Conservation (phyloP, 2,329 filamentous ascomycete genomes). For the Talaromyces sp. region DNA sequence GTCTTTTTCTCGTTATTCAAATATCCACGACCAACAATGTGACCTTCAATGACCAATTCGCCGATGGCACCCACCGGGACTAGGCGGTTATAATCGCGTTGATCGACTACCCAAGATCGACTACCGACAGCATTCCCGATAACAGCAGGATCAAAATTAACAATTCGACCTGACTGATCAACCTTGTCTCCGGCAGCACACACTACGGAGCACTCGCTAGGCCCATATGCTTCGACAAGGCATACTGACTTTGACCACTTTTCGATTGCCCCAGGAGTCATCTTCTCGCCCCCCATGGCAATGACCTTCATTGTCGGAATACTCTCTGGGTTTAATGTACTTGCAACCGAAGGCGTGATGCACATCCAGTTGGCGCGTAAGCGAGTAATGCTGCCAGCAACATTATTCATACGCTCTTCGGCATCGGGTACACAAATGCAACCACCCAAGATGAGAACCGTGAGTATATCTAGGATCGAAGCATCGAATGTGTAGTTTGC, state of each 20-base stretch:
- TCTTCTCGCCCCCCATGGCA: slow-evolving; percentile 46
- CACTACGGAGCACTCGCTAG: slow-evolving; percentile 41
- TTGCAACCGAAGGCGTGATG: slow-evolving; percentile 59
- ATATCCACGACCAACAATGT: slow-evolving; percentile 46
- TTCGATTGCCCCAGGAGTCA: slow-evolving; percentile 40
- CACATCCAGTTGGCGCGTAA: slow-evolving; percentile 51
- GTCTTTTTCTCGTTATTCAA: slow-evolving; percentile 38
- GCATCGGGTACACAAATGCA: slow-evolving; percentile 58
- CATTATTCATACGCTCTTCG: slow-evolving; percentile 49
- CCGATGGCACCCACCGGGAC: slow-evolving; percentile 46
- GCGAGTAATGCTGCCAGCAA: slow-evolving; percentile 40
- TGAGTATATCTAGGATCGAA: slow-evolving; percentile 54
- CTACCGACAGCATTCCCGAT: slow-evolving; percentile 37
- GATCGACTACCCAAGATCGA: slow-evolving; percentile 43
- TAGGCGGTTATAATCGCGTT: slow-evolving; percentile 38
- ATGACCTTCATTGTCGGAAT: slow-evolving; percentile 46
- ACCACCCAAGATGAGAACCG: slow-evolving; percentile 55
- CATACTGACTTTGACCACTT: slow-evolving; percentile 42
- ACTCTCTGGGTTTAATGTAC: slow-evolving; percentile 42
- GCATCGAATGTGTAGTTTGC: slow-evolving; percentile 57
- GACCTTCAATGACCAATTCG: slow-evolving; percentile 48
- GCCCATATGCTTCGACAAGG: slow-evolving; percentile 46
- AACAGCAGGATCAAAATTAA: slow-evolving; percentile 29
- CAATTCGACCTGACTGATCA: slow-evolving; percentile 28
- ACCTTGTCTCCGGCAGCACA: slow-evolving; percentile 33